Percentiles rank a stretch among this genome's conserved stretches.
phyloP scores from a whole-genome alignment of 192 early-diverging fungal species.

The Thamnidium elegans region DNA sequence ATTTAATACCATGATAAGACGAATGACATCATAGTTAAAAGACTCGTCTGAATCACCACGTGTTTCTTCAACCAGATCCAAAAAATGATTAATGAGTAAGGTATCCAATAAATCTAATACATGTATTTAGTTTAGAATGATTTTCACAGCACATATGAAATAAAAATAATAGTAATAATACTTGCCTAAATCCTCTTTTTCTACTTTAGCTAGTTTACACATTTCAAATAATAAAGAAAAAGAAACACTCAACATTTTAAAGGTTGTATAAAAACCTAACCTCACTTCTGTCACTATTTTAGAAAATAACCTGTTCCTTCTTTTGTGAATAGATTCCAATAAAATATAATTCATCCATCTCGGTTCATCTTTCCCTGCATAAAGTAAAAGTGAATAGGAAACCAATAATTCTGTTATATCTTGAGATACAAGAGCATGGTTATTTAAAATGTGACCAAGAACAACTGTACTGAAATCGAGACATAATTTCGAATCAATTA shows the following conservation, averaged over 20 bases:
- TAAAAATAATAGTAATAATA: not conserved
- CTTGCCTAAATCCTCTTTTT: constrained; percentile 50
- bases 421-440: constrained; percentile 22
- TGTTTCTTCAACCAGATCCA: constrained; percentile 60
- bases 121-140: not conserved
- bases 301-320: constrained; percentile 35
- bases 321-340: not conserved
- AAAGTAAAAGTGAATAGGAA: constrained; percentile 42
- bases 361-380: constrained; percentile 47
- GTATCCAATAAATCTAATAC: constrained; percentile 46
- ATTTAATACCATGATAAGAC: constrained; percentile 59
- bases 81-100: constrained; percentile 44
- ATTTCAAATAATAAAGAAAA: constrained; percentile 62
- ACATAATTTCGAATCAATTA: constrained; percentile 51
- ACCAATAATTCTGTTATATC: constrained; percentile 41
- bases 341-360: constrained; percentile 43
- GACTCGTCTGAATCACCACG: constrained; percentile 50
- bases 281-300: constrained; percentile 51
- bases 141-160: not conserved
- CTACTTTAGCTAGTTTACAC: constrained; percentile 52
- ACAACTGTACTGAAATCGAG: constrained; percentile 32
- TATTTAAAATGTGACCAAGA: constrained; percentile 28
- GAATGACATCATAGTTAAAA: constrained; percentile 54
- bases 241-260: constrained; percentile 41
- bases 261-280: constrained; percentile 14